phyloP scores from a whole-genome alignment of 768 basidiomycete genomes.

The Postia placenta region DNA sequence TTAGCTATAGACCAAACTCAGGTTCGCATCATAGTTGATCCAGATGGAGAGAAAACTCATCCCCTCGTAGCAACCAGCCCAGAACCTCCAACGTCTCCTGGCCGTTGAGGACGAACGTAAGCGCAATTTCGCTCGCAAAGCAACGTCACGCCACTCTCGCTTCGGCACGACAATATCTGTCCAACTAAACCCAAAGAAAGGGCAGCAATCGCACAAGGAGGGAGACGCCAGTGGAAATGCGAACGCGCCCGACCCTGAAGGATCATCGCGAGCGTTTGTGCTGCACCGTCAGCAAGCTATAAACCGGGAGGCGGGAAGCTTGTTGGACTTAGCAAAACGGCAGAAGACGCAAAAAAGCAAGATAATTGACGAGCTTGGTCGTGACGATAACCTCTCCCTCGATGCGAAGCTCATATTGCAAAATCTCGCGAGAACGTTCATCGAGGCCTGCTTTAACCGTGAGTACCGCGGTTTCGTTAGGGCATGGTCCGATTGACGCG shows the following conservation, averaged over 20 bases:
- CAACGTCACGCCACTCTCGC: slow-evolving; percentile 82
- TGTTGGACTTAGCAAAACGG: slow-evolving; percentile 55
- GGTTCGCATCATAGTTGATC: slow-evolving; percentile 30
- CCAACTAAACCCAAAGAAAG: slow-evolving; percentile 54
- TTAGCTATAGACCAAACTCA: slow-evolving; percentile 57
- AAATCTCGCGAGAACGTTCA: slow-evolving; percentile 62
- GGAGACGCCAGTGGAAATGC: slow-evolving; percentile 8
- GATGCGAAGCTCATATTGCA: slow-evolving; percentile 64
- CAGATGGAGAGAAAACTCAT: not conserved
- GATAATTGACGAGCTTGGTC: slow-evolving; percentile 63
- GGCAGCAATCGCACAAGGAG: slow-evolving; percentile 14
- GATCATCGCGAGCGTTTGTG: slow-evolving; percentile 50
- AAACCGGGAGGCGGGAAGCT: slow-evolving; percentile 53
- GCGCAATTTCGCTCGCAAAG: slow-evolving; percentile 43
- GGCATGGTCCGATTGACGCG: not conserved
- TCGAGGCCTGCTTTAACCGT: slow-evolving; percentile 89
- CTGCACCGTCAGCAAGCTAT: slow-evolving; percentile 85
- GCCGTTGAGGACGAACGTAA: slow-evolving; percentile 67
- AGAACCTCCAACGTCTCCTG: slow-evolving; percentile 69
- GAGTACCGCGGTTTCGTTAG: too few relatives aligned
- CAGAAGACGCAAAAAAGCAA: slow-evolving; percentile 52
- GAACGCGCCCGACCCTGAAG: slow-evolving; percentile 13
- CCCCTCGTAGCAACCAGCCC: slow-evolving; percentile 51
- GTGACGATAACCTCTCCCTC: slow-evolving; percentile 60
- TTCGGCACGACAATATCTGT: slow-evolving; percentile 95